phyloP scores from a whole-genome alignment of 352 stramenopile species.

The Phytophthora cactorum region DNA sequence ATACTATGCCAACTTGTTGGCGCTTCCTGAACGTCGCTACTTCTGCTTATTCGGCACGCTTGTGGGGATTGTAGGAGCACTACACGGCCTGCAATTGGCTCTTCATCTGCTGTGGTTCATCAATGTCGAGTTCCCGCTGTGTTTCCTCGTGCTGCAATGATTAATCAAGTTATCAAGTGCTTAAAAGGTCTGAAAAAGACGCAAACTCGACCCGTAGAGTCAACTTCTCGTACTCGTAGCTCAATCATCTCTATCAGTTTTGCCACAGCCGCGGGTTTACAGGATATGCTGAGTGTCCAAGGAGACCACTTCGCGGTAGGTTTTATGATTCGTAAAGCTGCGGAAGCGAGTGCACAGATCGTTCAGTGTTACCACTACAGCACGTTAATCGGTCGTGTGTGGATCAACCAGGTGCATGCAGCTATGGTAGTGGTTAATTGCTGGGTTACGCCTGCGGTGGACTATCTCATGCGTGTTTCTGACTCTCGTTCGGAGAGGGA shows the following conservation, averaged over 20 bases:
- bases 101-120: conserved; percentile 24
- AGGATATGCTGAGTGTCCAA: conserved; percentile 25
- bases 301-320: conserved; percentile 23
- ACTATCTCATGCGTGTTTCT: conserved; percentile 16
- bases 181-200: conserved; percentile 4
- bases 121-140: conserved; percentile 10
- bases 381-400: conserved; percentile 41
- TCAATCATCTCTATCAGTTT: conserved; percentile 12
- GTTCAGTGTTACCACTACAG: conserved; percentile 53
- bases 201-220: neutral
- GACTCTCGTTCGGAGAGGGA: neutral
- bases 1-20: conserved; percentile 54
- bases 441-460: conserved; percentile 35
- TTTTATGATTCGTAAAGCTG: conserved; percentile 24
- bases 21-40: conserved; percentile 21
- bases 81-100: conserved; percentile 24
- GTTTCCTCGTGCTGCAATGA: conserved; percentile 22
- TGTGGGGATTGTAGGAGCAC: conserved; percentile 28
- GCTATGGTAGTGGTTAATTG: conserved; percentile 46
- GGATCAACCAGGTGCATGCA: conserved; percentile 57
- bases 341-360: conserved; percentile 31
- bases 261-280: conserved; percentile 2
- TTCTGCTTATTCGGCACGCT: conserved; percentile 34
- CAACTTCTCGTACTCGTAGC: neutral
- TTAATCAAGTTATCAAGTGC: conserved; percentile 6